Conservation (phyloP, 2,329 filamentous ascomycete genomes). For the Neonectria neomacrospora region DNA sequence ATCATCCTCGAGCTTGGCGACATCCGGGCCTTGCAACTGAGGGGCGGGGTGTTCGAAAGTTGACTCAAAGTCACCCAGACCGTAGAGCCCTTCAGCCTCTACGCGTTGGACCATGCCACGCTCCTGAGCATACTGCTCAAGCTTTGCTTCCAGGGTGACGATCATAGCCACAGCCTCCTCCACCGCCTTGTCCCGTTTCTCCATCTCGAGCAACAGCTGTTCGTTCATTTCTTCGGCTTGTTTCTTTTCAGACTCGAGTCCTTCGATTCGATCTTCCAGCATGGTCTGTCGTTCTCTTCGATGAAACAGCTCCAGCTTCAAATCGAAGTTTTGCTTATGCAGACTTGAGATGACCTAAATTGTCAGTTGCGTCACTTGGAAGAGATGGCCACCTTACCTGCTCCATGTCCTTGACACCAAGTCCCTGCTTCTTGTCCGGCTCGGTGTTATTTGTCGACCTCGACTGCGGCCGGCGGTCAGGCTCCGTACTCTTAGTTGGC, state of each 20-base stretch:
- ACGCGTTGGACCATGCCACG: slow-evolving; percentile 64
- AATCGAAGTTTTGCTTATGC: slow-evolving; percentile 81
- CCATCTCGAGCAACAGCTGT: slow-evolving; percentile 67
- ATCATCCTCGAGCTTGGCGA: slow-evolving; percentile 45
- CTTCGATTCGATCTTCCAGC: slow-evolving; percentile 68
- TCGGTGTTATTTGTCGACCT: slow-evolving; percentile 51
- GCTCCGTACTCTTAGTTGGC: slow-evolving; percentile 50
- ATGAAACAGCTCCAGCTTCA: slow-evolving; percentile 79
- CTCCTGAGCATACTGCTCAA: slow-evolving; percentile 65
- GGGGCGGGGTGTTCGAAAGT: slow-evolving; percentile 39
- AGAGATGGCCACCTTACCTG: slow-evolving; percentile 57
- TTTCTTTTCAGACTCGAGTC: slow-evolving; percentile 63
- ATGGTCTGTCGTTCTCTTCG: slow-evolving; percentile 71
- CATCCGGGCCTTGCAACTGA: slow-evolving; percentile 31
- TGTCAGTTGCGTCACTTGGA: slow-evolving; percentile 17
- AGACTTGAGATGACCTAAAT: slow-evolving; percentile 71
- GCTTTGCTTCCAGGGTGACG: slow-evolving; percentile 69
- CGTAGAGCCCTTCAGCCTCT: slow-evolving; percentile 55
- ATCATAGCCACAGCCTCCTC: slow-evolving; percentile 78
- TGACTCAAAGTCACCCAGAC: slow-evolving; percentile 47
- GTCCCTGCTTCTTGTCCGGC: slow-evolving; percentile 59
- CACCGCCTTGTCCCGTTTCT: slow-evolving; percentile 76
- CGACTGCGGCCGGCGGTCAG: slow-evolving; percentile 56
- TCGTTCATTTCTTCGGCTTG: slow-evolving; percentile 69
- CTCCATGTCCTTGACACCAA: slow-evolving; percentile 76